These are phyloP conservation scores for Epichloe hybrida DNA, from an alignment of 2,329 filamentous ascomycete species.

Conservation along the genomic window DNA sequence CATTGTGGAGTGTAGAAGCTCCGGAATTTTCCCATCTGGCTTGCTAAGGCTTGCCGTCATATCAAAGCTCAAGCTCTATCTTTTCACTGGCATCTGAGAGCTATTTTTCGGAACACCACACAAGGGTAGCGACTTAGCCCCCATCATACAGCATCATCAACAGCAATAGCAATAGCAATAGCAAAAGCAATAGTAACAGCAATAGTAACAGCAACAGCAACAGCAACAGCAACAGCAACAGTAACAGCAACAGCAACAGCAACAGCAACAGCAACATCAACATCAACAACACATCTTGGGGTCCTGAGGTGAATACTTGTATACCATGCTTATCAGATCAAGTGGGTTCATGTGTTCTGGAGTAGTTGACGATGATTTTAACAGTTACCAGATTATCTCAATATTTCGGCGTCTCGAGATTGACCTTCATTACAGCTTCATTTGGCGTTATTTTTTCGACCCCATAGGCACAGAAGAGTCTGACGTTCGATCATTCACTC, in stretches of 20 bases:
- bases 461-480: background rate
- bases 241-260: background rate
- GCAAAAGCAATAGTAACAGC: no score
- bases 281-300: background rate
- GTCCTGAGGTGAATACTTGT: background rate
- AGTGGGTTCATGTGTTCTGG: background rate
- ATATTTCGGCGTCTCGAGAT: background rate
- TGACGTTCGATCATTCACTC: background rate
- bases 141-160: background rate
- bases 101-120: background rate
- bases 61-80: background rate
- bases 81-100: background rate
- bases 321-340: slow-evolving; percentile 1
- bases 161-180: background rate
- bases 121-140: background rate
- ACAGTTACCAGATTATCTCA: background rate
- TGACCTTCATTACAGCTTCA: slow-evolving; percentile 9
- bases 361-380: background rate
- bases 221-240: background rate
- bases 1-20: slow-evolving; percentile 9
- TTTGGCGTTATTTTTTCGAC: background rate
- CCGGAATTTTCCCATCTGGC: background rate
- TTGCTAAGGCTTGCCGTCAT: background rate
- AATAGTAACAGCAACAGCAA: background rate
- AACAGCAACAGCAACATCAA: background rate